These are phyloP conservation scores for Pseudogymnoascus sp. DNA, from an alignment of 2,329 filamentous ascomycete species.

Conservation along the genomic window DNA sequence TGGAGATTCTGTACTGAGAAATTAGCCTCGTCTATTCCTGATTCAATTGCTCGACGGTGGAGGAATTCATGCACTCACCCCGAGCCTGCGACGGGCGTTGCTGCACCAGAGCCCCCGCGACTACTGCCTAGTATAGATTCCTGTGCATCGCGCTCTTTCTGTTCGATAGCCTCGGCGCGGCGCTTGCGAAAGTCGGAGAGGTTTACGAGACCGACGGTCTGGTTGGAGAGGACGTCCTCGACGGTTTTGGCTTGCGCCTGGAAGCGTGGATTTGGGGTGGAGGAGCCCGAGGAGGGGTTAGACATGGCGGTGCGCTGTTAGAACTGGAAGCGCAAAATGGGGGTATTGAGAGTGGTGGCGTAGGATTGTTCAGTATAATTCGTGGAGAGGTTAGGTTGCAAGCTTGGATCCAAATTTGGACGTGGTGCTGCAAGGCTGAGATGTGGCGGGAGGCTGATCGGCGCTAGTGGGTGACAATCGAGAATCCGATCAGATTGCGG, in stretches of 20 bases:
- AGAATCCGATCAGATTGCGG: not conserved
- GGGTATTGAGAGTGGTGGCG: not conserved
- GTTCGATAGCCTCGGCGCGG: constrained; percentile 86
- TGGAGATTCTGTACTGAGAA: constrained; percentile 33
- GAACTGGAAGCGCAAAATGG: not conserved
- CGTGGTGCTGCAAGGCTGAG: constrained; percentile 1
- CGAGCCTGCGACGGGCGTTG: constrained; percentile 36
- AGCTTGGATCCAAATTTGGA: constrained; percentile 1
- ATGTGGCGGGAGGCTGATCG: constrained; percentile 6
- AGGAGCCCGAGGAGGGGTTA: constrained; percentile 22
- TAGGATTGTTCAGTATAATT: not conserved
- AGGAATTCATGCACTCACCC: constrained; percentile 40
- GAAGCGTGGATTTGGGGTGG: constrained; percentile 29
- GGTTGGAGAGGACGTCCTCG: constrained; percentile 29
- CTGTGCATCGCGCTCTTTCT: constrained; percentile 74
- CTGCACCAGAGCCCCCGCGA: constrained; percentile 23
- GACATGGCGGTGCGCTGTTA: constrained; percentile 9
- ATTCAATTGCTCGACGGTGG: not conserved
- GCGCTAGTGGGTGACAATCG: not conserved
- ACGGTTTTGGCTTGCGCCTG: constrained; percentile 22
- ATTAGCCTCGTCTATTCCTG: constrained; percentile 8
- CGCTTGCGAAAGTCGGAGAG: constrained; percentile 94
- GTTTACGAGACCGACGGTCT: constrained; percentile 72
- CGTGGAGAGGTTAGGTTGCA: not conserved
- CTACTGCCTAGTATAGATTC: constrained; percentile 45